Conservation (phyloP, 306 rosid species). For the Acmispon strigosus region DNA sequence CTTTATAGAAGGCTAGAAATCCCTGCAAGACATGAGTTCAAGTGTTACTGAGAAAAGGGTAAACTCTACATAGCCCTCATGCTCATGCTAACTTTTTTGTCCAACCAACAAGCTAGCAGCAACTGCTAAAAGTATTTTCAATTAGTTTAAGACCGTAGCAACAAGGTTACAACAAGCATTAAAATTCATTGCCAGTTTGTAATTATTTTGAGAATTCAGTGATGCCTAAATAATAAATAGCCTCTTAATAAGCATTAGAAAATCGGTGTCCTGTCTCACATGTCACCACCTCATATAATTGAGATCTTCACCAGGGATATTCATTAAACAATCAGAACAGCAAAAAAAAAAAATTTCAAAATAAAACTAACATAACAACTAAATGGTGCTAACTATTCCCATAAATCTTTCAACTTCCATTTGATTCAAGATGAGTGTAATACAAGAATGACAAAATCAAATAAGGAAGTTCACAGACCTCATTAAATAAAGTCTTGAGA, state of each 20-base stretch:
- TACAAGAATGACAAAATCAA: constrained; percentile 14
- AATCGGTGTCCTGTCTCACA: neutral
- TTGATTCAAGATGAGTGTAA: constrained; percentile 5
- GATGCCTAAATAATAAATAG: neutral
- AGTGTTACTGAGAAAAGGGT: neutral
- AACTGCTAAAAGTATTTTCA: neutral
- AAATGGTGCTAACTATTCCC: neutral
- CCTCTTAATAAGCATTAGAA: neutral
- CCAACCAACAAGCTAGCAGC: constrained; percentile 8
- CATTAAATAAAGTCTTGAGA: constrained; percentile 69
- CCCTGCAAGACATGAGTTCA: constrained; percentile 58
- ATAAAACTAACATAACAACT: neutral
- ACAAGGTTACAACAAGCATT: neutral
- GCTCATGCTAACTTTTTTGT: neutral
- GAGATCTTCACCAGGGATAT: neutral
- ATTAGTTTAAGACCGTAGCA: neutral
- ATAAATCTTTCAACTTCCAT: neutral
- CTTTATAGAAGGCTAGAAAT: constrained; percentile 86
- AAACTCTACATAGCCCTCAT: neutral
- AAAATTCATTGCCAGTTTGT: neutral
- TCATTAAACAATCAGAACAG: neutral
- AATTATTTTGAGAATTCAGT: neutral
- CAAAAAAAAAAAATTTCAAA: neutral
- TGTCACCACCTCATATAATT: neutral
- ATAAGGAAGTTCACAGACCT: constrained; percentile 49